These are phyloP conservation scores for Macroventuria anomochaeta DNA, from an alignment of 2,329 filamentous ascomycete genomes.

Conservation along the genomic window DNA sequence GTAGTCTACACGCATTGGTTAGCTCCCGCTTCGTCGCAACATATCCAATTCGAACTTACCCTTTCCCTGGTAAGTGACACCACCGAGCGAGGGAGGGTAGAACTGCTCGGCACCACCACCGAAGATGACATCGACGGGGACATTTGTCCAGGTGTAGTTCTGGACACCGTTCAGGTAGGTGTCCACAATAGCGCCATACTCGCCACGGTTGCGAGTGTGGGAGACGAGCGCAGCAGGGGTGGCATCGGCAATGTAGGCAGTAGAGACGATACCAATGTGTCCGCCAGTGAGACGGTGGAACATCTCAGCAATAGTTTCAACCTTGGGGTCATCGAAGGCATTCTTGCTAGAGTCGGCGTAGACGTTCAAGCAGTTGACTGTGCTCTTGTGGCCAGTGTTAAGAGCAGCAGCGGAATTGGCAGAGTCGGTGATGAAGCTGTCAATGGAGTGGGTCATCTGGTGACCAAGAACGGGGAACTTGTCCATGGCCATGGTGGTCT, in stretches of 20 bases:
- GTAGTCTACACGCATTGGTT: slow-evolving; percentile 61
- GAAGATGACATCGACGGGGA: slow-evolving; percentile 77
- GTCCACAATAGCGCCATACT: slow-evolving; percentile 76
- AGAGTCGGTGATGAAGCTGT: slow-evolving; percentile 84
- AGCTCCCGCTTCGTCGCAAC: no score
- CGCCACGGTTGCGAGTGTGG: slow-evolving; percentile 72
- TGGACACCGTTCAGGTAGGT: slow-evolving; percentile 76
- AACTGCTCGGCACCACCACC: slow-evolving; percentile 86
- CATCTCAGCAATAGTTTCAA: slow-evolving; percentile 82
- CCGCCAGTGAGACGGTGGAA: slow-evolving; percentile 72
- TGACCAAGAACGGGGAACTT: slow-evolving; percentile 85
- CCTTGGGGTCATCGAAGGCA: slow-evolving; percentile 81
- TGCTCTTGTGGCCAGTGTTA: slow-evolving; percentile 84
- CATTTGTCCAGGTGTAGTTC: slow-evolving; percentile 82
- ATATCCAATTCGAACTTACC: no score
- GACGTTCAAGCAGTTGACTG: slow-evolving; percentile 81
- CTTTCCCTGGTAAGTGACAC: slow-evolving; percentile 69
- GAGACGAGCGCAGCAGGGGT: slow-evolving; percentile 69
- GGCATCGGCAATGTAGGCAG: slow-evolving; percentile 81
- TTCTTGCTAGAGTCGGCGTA: slow-evolving; percentile 78
- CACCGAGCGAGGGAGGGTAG: slow-evolving; percentile 60
- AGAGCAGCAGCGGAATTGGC: slow-evolving; percentile 84
- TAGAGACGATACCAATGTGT: slow-evolving; percentile 70
- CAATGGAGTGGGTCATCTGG: slow-evolving; percentile 87
- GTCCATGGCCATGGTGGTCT: slow-evolving; percentile 76